phyloP scores from a whole-genome alignment of 2,329 filamentous ascomycete species.

The Neofusicoccum sp. region DNA sequence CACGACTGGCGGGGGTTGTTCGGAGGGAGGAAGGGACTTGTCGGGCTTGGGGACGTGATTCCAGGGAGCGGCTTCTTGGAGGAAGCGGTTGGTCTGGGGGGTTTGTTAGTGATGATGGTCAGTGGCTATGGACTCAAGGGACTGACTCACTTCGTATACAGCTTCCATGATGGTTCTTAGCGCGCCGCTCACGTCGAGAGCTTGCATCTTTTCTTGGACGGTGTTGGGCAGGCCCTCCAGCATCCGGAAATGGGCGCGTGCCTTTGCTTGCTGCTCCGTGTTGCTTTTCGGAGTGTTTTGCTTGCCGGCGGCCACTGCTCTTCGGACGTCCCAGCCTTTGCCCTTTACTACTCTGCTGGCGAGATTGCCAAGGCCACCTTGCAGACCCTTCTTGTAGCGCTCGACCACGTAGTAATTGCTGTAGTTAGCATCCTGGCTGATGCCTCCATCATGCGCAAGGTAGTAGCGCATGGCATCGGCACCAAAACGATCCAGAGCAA shows the following conservation, averaged over 20 bases:
- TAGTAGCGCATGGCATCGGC: conserved; percentile 88
- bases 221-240: conserved; percentile 36
- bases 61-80: conserved; percentile 71
- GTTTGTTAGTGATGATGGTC: not conserved
- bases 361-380: conserved; percentile 77
- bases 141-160: conserved; percentile 42
- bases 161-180: conserved; percentile 63
- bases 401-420: conserved; percentile 73
- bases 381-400: conserved; percentile 76
- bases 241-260: conserved; percentile 22
- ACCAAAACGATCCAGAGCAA: conserved; percentile 84
- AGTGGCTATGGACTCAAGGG: not conserved
- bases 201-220: conserved; percentile 59
- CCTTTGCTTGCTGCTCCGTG: conserved; percentile 29
- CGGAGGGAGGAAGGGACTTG: not conserved
- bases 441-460: conserved; percentile 74
- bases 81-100: conserved; percentile 62
- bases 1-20: not conserved
- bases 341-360: conserved; percentile 66
- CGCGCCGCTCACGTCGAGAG: conserved; percentile 63
- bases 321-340: conserved; percentile 66
- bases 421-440: conserved; percentile 78
- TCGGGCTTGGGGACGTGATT: conserved; percentile 36
- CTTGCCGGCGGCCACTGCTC: conserved; percentile 51
- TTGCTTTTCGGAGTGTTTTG: not conserved